Evolutionary conservation across 2,329 filamentous ascomycete species (phyloP).

Genomic region (Tolypocladium guangdongense): DNA sequence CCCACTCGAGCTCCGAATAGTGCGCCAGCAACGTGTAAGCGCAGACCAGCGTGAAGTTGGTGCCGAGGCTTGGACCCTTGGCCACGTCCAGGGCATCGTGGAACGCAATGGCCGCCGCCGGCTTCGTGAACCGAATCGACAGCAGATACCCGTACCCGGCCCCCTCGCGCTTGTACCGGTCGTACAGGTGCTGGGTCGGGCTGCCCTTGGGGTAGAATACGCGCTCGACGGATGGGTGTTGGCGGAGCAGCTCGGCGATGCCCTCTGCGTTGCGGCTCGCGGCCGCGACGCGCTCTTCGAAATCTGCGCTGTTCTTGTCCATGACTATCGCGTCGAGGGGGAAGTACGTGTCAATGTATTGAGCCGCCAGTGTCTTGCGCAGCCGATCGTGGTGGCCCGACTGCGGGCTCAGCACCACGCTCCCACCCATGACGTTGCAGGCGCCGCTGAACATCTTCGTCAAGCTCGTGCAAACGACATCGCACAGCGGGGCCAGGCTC

Average conservation of each 20-base stretch:
- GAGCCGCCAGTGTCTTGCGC: conserved; percentile 6
- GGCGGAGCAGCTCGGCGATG: conserved; percentile 14
- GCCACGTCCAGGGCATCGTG: conserved; percentile 36
- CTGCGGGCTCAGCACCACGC: conserved; percentile 30
- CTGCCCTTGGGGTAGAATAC: conserved; percentile 32
- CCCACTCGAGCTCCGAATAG: conserved; percentile 24
- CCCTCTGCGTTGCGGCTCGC: conserved; percentile 15
- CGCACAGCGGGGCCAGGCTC: conserved; percentile 32
- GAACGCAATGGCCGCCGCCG: conserved; percentile 28
- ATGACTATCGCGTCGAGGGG: conserved; percentile 15
- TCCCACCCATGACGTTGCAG: conserved; percentile 41
- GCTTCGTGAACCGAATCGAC: conserved; percentile 33
- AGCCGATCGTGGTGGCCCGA: conserved; percentile 24
- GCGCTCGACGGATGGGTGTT: conserved; percentile 9
- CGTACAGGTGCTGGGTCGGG: conserved; percentile 21
- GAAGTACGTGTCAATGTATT: conserved; percentile 13
- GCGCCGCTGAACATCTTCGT: conserved; percentile 46
- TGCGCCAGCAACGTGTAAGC: conserved; percentile 30
- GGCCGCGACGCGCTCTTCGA: conserved; percentile 21
- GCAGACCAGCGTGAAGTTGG: conserved; percentile 33
- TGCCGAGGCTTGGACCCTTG: conserved; percentile 39
- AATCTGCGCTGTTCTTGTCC: conserved; percentile 27
- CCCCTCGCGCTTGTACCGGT: conserved; percentile 18
- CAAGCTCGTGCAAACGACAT: conserved; percentile 38
- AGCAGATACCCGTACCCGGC: conserved; percentile 42